These are phyloP conservation scores for Butyriboletus appendiculatus DNA, from an alignment of 1,284 basidiomycete genomes.

Conservation along the genomic window DNA sequence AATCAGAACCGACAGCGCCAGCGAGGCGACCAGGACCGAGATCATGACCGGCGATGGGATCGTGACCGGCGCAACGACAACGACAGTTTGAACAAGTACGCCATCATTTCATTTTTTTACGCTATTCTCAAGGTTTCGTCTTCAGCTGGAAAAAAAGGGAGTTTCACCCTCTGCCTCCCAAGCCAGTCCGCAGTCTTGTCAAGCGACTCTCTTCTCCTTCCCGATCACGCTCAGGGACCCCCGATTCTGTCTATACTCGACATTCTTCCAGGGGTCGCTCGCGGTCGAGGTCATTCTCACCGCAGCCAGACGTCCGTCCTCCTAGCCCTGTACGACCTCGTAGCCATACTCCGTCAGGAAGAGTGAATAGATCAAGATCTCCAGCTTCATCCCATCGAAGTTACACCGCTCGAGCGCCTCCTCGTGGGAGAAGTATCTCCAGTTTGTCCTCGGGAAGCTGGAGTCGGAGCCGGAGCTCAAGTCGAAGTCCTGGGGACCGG, in stretches of 20 bases:
- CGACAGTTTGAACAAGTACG: slow-evolving; percentile 69
- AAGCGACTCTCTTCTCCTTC: slow-evolving; percentile 46
- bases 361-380: slow-evolving; percentile 32
- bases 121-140: slow-evolving; percentile 1
- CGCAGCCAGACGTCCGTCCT: slow-evolving; percentile 54
- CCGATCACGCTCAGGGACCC: slow-evolving; percentile 58
- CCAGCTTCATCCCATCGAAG: slow-evolving; percentile 42
- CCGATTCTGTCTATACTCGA: slow-evolving; percentile 63
- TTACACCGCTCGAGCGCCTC: slow-evolving; percentile 26
- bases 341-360: slow-evolving; percentile 39
- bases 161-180: slow-evolving; percentile 37
- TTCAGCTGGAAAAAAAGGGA: slow-evolving; percentile 56
- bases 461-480: slow-evolving; percentile 53
- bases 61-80: slow-evolving; percentile 68
- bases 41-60: slow-evolving; percentile 45
- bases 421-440: slow-evolving; percentile 47
- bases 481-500: slow-evolving; percentile 49
- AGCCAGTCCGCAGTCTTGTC: slow-evolving; percentile 33
- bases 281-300: slow-evolving; percentile 56
- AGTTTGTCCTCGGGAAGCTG: slow-evolving; percentile 49
- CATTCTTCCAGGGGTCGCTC: slow-evolving; percentile 67
- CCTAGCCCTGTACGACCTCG: slow-evolving; percentile 42
- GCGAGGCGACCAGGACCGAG: slow-evolving; percentile 45
- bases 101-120: slow-evolving; percentile 9
- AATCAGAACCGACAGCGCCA: slow-evolving; percentile 52